Evolutionary conservation across 2,329 filamentous ascomycete genomes (phyloP), one percentile per base, ranked within the genome.

Genomic region (Phyllosticta ampelicida): DNA sequence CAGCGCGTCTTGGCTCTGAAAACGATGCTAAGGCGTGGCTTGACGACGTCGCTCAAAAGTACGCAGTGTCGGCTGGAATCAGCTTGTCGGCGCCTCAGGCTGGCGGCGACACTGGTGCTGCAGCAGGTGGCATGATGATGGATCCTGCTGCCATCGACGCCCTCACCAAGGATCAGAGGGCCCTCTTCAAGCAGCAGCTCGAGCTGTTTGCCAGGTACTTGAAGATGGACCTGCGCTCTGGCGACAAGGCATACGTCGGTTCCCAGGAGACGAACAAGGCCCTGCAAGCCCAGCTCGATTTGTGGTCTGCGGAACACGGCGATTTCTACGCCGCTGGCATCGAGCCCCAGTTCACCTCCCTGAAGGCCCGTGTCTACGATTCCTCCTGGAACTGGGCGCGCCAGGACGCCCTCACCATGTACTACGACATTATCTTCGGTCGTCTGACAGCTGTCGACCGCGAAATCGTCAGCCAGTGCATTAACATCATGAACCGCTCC

Each of bases 371-470:
- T 70, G 86, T 94, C 9, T 99, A 99, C 75, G 94, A 99, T 73
- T 97, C 94, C 0, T 95, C 90, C 0, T 99, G 94, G 94, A 99
- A 99, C 74, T 99, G 94, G 94, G 94, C 90, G 62, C 87, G 94
- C 55, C 94, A 99, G 72, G 94, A 99, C 73, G 94, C 92, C 26
- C 83, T 99, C 56, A 94, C 82, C 77, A 99, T 99, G 92, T 99
- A 94, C 79, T 99, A 90, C 76, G 94, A 99, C 69, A 95, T 99
- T 69, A 96, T 99, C 69, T 99, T 99, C 67, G 94, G 94, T 60
- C 85, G 94, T 61, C 84, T 99, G 56, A 85, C 94, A 77, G 89
- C 86, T 54, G 88, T 99, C 48, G 94, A 99, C 68, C 89, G 94
- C 63, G 94, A 99, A 74, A 99, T 97, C 67, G 94, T 99, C 70